Evolutionary conservation across 768 basidiomycete species (phyloP), one percentile per base, ranked within the genome.

Genomic region (Scleroderma bovista): DNA sequence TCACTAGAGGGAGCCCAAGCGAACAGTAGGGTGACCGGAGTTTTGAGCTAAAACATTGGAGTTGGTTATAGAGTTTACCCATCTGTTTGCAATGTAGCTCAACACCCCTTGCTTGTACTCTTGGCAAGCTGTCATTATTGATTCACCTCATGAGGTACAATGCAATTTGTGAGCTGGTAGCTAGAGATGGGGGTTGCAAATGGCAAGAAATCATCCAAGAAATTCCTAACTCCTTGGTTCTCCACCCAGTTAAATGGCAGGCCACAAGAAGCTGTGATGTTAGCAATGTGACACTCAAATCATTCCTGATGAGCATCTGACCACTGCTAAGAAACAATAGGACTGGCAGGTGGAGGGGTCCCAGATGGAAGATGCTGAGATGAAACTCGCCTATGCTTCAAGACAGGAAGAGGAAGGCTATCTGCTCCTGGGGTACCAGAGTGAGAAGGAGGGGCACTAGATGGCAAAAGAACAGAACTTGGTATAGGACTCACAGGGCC

Each of bases 231-330:
- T 58, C 46, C 69, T 1, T 62, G 63, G 54, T 72, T 72, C 26
- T 67, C 62, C 20, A 74, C 62, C 68, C 68, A 74, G 3, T 61
- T 62, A 3, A 72, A 58, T n/a, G 70, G 54, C 20, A 72, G 55
- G 1, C 60, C 63, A 36, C 56, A 61, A 6, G 69, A 64, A 19
- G 67, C 67, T 31, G 67, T 72, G 8, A 72, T 36, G 7, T 58
- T 31, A 13, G 53, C 53, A 44, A 71, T 22, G 2, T 23, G 40
- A 19, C 20, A 23, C n/a, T 39, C 24, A 9, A 48, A 33, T 13
- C 9, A 22, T 20, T 48, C 38, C 31, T 48, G 39, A 40, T 26
- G 12, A 19, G 37, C 39, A 32, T n/a, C n/a, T 41, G 47, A 26
- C 47, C 24, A 48, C n/a, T 39, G 24, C 15, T n/a, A n/a, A n/a